phyloP scores from a whole-genome alignment of 768 basidiomycete species.

The Mycena galopus region DNA sequence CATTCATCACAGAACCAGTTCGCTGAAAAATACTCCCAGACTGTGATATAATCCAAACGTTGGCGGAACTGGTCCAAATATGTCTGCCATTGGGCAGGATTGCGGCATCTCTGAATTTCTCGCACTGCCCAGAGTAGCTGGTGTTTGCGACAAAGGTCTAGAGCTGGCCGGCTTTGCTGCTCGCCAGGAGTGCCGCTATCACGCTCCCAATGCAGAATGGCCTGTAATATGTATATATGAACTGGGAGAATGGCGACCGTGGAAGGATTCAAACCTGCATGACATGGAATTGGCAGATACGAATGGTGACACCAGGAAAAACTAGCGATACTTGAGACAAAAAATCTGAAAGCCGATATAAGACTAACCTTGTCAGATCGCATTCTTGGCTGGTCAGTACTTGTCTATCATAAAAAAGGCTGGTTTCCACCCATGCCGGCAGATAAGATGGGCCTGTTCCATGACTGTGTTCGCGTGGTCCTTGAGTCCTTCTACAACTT shows the following conservation, averaged over 20 bases:
- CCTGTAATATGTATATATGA: neutral
- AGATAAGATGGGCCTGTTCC: neutral
- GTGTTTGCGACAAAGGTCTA: constrained; percentile 3
- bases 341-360: neutral
- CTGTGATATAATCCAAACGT: neutral
- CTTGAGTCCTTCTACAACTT: neutral
- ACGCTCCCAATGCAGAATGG: constrained; percentile 33
- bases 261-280: constrained; percentile 27
- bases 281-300: constrained; percentile 37
- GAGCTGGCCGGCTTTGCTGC: neutral
- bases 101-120: constrained; percentile 27
- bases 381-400: neutral
- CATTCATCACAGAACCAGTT: constrained; percentile 35
- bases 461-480: neutral
- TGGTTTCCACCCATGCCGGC: constrained; percentile 18
- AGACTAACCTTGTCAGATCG: constrained; percentile 9
- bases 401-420: constrained; percentile 37
- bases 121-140: constrained; percentile 23
- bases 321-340: neutral
- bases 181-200: constrained; percentile 9
- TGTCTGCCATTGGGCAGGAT: neutral
- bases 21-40: constrained; percentile 24
- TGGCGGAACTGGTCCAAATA: neutral
- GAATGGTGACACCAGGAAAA: constrained; percentile 21
- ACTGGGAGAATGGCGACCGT: neutral